Conservation (phyloP, 1,284 basidiomycete species). For the Tilletia setariae region DNA sequence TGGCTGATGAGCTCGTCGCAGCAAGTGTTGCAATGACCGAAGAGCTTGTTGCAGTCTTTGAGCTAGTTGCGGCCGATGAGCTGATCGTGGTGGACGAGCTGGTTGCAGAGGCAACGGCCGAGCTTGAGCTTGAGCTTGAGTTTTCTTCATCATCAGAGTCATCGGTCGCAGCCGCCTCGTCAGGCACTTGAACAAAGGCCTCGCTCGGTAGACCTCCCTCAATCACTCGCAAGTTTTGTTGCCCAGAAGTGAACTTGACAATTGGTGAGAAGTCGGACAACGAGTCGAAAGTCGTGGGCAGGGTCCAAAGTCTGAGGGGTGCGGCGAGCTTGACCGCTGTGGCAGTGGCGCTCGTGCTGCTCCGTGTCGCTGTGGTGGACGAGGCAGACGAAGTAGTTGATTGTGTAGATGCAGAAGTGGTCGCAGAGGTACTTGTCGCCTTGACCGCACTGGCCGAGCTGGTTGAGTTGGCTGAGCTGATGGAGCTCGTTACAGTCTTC, state of each 20-base stretch:
- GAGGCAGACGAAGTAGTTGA: not conserved
- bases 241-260: conserved; percentile 2
- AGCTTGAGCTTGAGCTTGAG: no score
- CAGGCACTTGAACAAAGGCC: not conserved
- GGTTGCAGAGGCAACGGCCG: no score
- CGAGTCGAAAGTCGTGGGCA: not conserved
- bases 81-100: no score
- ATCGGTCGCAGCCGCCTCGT: not conserved
- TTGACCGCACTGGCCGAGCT: not conserved
- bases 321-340: not conserved
- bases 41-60: no score
- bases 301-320: not conserved
- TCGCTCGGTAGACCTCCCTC: not conserved
- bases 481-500: not conserved
- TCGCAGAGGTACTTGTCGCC: not conserved
- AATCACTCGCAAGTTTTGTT: not conserved
- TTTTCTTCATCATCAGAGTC: not conserved
- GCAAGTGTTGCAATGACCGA: no score
- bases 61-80: no score
- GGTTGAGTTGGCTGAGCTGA: not conserved
- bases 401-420: not conserved
- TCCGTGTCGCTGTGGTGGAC: not conserved
- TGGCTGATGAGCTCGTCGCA: no score
- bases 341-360: no score
- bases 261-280: not conserved